Percentiles rank a stretch among this genome's conserved stretches.
Conservation (phyloP, 2,329 filamentous ascomycete species). For the Metarhizium anisopliae region DNA sequence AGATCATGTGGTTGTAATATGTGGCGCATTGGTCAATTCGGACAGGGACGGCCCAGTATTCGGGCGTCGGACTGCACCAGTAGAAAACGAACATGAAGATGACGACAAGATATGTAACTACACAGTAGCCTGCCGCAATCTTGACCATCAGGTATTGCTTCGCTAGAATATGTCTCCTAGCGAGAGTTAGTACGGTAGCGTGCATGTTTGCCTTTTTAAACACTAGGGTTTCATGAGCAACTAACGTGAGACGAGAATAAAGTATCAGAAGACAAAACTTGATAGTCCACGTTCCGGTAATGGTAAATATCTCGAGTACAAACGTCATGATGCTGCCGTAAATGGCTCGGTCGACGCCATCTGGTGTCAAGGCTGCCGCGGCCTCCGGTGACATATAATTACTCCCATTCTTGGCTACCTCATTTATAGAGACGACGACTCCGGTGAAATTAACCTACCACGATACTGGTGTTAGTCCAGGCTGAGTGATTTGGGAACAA, state of each 20-base stretch:
- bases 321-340: constrained; percentile 47
- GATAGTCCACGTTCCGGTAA: constrained; percentile 41
- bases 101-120: constrained; percentile 36
- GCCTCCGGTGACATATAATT: constrained; percentile 31
- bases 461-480: background rate
- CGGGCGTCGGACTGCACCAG: constrained; percentile 43
- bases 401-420: constrained; percentile 33
- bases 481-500: too few species aligned
- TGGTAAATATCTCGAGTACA: constrained; percentile 42
- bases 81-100: constrained; percentile 40
- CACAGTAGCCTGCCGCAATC: constrained; percentile 33
- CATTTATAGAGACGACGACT: constrained; percentile 32
- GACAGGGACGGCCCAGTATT: constrained; percentile 43
- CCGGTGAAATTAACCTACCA: constrained; percentile 19
- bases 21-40: constrained; percentile 33
- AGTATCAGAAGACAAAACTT: constrained; percentile 44
- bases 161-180: constrained; percentile 16
- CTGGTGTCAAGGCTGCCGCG: constrained; percentile 32
- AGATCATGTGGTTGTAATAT: constrained; percentile 38
- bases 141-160: constrained; percentile 29
- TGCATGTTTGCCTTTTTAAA: background rate
- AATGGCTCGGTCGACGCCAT: constrained; percentile 31
- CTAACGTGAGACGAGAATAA: constrained; percentile 42
- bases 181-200: background rate
- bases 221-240: constrained; percentile 4